Conservation (phyloP, 2,329 filamentous ascomycete species). For the Stylonectria norvegica region DNA sequence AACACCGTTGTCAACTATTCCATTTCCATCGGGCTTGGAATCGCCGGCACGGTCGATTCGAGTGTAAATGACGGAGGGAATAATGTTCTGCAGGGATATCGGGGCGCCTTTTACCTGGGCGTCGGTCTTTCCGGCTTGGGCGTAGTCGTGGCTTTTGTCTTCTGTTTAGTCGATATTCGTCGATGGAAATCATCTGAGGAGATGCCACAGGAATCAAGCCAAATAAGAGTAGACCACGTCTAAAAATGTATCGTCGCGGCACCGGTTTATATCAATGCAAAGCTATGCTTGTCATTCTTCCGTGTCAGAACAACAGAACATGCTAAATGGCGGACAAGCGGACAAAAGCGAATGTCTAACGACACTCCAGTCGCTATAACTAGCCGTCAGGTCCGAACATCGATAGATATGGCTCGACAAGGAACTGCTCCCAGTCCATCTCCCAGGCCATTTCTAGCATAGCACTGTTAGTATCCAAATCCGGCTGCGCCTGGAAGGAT, state of each 20-base stretch:
- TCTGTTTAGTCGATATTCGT: conserved; percentile 7
- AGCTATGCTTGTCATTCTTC: neutral
- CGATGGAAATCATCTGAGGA: conserved; percentile 5
- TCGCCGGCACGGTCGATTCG: conserved; percentile 58
- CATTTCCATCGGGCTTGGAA: conserved; percentile 59
- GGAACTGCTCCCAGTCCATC: conserved; percentile 19
- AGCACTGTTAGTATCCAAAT: conserved; percentile 3
- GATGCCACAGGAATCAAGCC: conserved; percentile 1
- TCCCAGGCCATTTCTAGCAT: conserved; percentile 11
- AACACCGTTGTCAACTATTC: conserved; percentile 62
- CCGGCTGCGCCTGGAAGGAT: conserved; percentile 3
- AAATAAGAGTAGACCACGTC: neutral
- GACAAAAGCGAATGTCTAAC: conserved; percentile 5
- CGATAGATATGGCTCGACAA: conserved; percentile 19
- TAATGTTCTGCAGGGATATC: conserved; percentile 33
- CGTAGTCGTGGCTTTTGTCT: conserved; percentile 26
- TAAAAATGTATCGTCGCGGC: neutral
- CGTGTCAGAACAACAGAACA: conserved; percentile 1
- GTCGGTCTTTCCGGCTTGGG: conserved; percentile 36
- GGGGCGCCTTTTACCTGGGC: conserved; percentile 40
- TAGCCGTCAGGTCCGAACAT: conserved; percentile 16
- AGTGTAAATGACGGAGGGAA: conserved; percentile 25
- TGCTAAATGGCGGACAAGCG: conserved; percentile 1
- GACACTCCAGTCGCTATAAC: conserved; percentile 4
- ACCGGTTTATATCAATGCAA: neutral